phyloP scores from a whole-genome alignment of 2,329 filamentous ascomycete species.

The Conoideocrella luteorostrata region DNA sequence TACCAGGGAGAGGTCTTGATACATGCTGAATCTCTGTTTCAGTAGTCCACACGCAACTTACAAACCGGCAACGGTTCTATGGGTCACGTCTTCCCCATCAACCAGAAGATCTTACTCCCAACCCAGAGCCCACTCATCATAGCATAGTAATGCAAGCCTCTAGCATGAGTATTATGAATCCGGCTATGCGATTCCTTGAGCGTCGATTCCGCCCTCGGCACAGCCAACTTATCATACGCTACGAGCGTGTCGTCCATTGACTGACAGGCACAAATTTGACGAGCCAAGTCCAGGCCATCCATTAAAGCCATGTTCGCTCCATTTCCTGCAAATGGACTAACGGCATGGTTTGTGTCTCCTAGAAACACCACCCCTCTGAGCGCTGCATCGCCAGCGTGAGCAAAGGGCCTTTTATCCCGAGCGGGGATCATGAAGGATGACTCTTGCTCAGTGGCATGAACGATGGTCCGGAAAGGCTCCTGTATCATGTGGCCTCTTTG shows the following conservation, averaged over 20 bases:
- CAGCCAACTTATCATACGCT: conserved; percentile 25
- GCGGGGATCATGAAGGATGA: conserved; percentile 30
- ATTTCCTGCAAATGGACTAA: conserved; percentile 37
- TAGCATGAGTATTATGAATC: conserved; percentile 11
- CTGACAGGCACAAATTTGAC: conserved; percentile 21
- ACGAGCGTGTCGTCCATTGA: conserved; percentile 20
- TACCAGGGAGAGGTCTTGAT: too few species aligned
- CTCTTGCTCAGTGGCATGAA: conserved; percentile 27
- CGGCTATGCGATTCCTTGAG: conserved; percentile 15
- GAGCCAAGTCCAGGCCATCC: conserved; percentile 35
- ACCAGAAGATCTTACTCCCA: not conserved
- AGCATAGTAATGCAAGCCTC: conserved; percentile 2
- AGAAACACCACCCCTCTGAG: conserved; percentile 30
- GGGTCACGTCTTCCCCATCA: too few species aligned
- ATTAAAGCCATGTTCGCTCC: conserved; percentile 38
- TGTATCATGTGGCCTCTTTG: conserved; percentile 28
- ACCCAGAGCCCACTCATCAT: conserved; percentile 1
- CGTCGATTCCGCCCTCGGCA: conserved; percentile 23
- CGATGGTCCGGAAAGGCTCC: conserved; percentile 28
- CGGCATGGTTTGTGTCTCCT: conserved; percentile 39
- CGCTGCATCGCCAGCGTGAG: conserved; percentile 17
- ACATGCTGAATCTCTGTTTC: too few species aligned
- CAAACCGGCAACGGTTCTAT: too few species aligned
- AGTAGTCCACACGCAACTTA: too few species aligned
- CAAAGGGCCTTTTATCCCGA: conserved; percentile 35